Percentiles rank a stretch among this genome's conserved stretches.
These are phyloP conservation scores for Plasmodium knowlesi DNA, from an alignment of 169 alveolate species.

Conservation along the genomic window DNA sequence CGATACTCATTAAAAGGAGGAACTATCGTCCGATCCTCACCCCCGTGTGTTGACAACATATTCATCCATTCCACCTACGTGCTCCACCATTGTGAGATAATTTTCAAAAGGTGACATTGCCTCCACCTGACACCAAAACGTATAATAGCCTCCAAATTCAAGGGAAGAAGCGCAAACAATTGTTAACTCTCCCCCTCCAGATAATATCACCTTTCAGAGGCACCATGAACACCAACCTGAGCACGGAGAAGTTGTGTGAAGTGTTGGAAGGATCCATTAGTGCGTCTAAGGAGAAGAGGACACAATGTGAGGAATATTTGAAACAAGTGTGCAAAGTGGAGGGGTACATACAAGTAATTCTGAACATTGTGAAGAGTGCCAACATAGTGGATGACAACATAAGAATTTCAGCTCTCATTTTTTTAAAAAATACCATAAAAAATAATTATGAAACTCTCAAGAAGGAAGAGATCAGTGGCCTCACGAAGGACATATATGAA, in stretches of 20 bases:
- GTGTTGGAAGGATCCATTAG: slow-evolving; percentile 65
- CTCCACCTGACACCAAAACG: not conserved
- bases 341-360: slow-evolving; percentile 46
- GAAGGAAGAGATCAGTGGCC: slow-evolving; percentile 48
- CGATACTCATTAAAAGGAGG: not conserved
- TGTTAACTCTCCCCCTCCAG: not conserved
- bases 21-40: not conserved
- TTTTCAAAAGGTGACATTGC: not conserved
- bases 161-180: not conserved
- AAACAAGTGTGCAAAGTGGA: slow-evolving; percentile 36
- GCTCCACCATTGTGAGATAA: not conserved
- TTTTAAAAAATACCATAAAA: slow-evolving; percentile 42
- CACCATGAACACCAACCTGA: slow-evolving; percentile 12
- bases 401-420: slow-evolving; percentile 44
- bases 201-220: not conserved
- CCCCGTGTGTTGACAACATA: not conserved
- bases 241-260: slow-evolving; percentile 27
- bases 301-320: slow-evolving; percentile 37
- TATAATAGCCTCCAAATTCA: not conserved
- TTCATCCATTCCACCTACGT: not conserved
- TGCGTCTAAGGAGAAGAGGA: slow-evolving; percentile 46
- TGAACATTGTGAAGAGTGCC: slow-evolving; percentile 27
- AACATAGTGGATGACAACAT: slow-evolving; percentile 44
- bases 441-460: slow-evolving; percentile 36
- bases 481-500: slow-evolving; percentile 59